Conservation (phyloP, 2,329 filamentous ascomycete genomes). For the Aspergillus piperis region DNA sequence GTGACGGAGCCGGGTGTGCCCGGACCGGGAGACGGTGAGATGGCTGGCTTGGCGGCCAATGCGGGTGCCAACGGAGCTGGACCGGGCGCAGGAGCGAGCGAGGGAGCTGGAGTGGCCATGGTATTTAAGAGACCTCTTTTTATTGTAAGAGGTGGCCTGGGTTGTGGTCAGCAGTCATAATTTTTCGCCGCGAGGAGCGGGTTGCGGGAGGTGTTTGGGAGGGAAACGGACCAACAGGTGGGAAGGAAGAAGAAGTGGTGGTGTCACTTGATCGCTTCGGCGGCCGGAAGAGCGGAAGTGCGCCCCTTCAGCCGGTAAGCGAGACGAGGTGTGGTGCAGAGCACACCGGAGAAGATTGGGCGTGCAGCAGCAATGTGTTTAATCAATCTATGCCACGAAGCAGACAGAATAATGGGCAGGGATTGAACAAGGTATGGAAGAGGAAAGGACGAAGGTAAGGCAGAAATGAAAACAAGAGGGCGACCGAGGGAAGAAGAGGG, state of each 20-base stretch:
- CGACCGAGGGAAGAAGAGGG: constrained; percentile 12
- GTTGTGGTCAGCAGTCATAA: constrained; percentile 24
- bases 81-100: constrained; percentile 42
- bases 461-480: constrained; percentile 6
- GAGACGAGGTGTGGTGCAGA: constrained; percentile 21
- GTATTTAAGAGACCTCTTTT: constrained; percentile 9
- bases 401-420: constrained; percentile 3
- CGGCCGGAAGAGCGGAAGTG: constrained; percentile 41
- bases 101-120: constrained; percentile 39
- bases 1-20: constrained; percentile 60
- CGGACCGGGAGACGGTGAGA: constrained; percentile 42
- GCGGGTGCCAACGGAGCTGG: constrained; percentile 40
- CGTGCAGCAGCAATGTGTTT: not conserved
- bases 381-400: not conserved
- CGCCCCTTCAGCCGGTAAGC: constrained; percentile 35
- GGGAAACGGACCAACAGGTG: constrained; percentile 21
- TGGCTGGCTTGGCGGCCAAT: constrained; percentile 42
- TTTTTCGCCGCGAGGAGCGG: not conserved
- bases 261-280: constrained; percentile 30
- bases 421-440: not conserved
- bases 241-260: constrained; percentile 23
- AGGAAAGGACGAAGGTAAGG: constrained; percentile 1
- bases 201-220: constrained; percentile 11
- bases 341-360: not conserved
- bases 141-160: constrained; percentile 22